Base-by-base conservation (phyloP, 768 basidiomycete genomes). In the Phaffia australis region DNA sequence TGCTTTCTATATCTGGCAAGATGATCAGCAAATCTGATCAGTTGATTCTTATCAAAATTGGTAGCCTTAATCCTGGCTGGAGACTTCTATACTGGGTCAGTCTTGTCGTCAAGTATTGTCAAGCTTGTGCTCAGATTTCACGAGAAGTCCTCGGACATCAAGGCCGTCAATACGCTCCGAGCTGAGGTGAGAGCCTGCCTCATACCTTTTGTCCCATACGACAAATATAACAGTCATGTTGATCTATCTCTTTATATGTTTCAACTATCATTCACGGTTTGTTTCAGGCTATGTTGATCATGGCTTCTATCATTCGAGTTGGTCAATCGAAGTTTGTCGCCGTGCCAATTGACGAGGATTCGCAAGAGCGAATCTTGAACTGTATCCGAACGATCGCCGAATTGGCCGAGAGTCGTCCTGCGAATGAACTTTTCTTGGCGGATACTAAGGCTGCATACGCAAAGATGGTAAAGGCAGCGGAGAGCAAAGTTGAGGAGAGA, bases 261-360 rank as follows among this genome's bases (percentile, higher is more conserved):
- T 4, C 35, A 4, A 42, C 11, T 11, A 11, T 42, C 11, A 11
- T 42, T 42, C 35, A 4, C 52, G 52, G n/a, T 15, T 54, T 30
- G 25, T 32, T 69, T 19, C 71, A 89, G 87, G 85, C 89, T 6
- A 97, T 99, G 89, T 81, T 99, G 63, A 90, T 98, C 75, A 97
- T 99, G 95, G 86, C 92, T 1, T 95, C 92, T 11, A 81, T 92
- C 74, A 88, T 98, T 74, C 90, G 95, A 57, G 89, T 97, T 64
- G 95, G 95, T 48, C 94, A 98, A 78, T 93, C 91, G 63, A 94
- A 93, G 74, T 93, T 94, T 71, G 88, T 87, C 54, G 84, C 88
- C 0, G 86, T 85, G 1, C 87, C 89, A n/a, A 99, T 99, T 70
- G 95, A 99, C 79, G 95, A 99, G 75, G 95, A 99, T 76, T 93